Evolutionary conservation across 108 stramenopile genomes (phyloP).

Genomic region (Skeletonema potamos): DNA sequence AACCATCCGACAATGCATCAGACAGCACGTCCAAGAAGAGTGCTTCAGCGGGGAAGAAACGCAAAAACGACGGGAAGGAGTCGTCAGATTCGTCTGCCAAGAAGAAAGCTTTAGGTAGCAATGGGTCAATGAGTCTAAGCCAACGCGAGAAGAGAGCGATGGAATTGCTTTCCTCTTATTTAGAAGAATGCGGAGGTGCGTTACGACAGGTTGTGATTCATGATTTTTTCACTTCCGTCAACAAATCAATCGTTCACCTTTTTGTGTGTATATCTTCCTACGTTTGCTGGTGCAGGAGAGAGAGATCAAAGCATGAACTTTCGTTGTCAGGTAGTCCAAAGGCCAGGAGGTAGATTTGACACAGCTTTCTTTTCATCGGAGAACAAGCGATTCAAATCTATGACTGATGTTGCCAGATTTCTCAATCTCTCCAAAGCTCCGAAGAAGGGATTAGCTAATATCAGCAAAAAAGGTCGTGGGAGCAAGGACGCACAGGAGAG

Average conservation of each 20-base stretch:
- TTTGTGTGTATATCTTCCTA: not conserved
- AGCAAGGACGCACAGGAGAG: constrained; percentile 71
- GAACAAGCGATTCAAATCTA: constrained; percentile 73
- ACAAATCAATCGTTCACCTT: not conserved
- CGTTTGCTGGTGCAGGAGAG: constrained; percentile 18
- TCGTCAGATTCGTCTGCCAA: constrained; percentile 22
- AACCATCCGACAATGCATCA: constrained; percentile 36
- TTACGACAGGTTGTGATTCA: constrained; percentile 1
- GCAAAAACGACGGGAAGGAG: constrained; percentile 29
- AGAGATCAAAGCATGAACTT: constrained; percentile 32
- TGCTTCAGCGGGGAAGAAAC: constrained; percentile 35
- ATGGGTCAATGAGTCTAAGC: constrained; percentile 43
- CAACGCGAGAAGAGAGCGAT: constrained; percentile 78
- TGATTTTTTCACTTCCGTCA: not conserved
- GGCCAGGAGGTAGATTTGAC: constrained; percentile 70
- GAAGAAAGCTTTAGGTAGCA: constrained; percentile 27
- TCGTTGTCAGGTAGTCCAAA: constrained; percentile 40
- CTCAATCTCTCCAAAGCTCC: constrained; percentile 54
- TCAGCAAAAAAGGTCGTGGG: constrained; percentile 25
- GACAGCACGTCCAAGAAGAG: constrained; percentile 26
- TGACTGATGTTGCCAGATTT: constrained; percentile 75
- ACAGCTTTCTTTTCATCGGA: constrained; percentile 66
- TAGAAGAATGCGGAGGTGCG: constrained; percentile 71
- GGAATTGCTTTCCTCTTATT: constrained; percentile 55
- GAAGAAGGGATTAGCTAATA: not conserved